These are phyloP conservation scores for Pseudonitzschia pungens DNA, from an alignment of 108 stramenopile species.

Conservation along the genomic window DNA sequence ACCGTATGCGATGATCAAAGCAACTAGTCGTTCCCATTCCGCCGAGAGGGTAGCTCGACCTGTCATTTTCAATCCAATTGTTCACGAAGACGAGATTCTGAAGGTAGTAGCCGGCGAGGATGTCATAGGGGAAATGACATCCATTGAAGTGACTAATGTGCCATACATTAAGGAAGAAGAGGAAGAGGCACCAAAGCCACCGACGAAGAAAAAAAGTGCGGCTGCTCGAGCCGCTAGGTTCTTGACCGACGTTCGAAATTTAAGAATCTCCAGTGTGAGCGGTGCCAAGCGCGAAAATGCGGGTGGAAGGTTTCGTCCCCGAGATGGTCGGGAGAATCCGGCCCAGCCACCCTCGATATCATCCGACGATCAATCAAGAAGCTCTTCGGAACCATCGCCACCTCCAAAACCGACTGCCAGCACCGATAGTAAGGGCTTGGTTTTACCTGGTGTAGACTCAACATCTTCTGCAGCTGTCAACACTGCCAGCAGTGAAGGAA, in stretches of 20 bases:
- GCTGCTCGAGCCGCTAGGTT: constrained; percentile 25
- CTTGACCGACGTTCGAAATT: constrained; percentile 23
- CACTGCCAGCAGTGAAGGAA: neutral
- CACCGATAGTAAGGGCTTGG: neutral
- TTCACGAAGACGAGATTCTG: constrained; percentile 20
- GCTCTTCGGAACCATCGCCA: neutral
- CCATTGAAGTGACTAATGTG: constrained; percentile 38
- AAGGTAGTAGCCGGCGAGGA: constrained; percentile 15
- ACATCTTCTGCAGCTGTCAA: neutral
- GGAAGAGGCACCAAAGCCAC: neutral
- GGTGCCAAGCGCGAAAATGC: neutral
- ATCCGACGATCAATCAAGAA: constrained; percentile 15
- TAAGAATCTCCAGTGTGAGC: constrained; percentile 11
- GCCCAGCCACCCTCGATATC: constrained; percentile 25
- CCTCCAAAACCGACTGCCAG: neutral
- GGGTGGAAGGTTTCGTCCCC: neutral
- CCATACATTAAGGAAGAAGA: constrained; percentile 9
- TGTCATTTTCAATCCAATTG: constrained; percentile 33
- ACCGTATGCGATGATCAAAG: constrained; percentile 19
- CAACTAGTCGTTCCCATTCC: constrained; percentile 13
- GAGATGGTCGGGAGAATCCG: constrained; percentile 34
- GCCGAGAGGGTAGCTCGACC: neutral
- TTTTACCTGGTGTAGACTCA: neutral
- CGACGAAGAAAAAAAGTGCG: constrained; percentile 5
- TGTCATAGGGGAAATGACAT: constrained; percentile 18